Evolutionary conservation across 805 yeast species (phyloP).

Genomic region (Groenewaldozyma tartarivorans): DNA sequence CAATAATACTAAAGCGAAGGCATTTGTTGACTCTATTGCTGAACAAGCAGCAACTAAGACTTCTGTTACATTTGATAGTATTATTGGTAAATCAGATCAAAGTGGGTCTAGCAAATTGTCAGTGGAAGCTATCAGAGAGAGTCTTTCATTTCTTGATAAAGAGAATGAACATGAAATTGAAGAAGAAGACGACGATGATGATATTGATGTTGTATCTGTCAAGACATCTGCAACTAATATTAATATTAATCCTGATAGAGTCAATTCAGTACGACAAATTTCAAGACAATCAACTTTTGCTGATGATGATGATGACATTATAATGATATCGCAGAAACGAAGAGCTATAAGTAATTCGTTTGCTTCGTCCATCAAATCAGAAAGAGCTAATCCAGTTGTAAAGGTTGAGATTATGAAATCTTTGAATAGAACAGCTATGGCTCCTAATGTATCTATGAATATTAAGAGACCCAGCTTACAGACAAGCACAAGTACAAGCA

Average conservation of each 20-base stretch:
- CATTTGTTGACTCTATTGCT: slow-evolving; percentile 19
- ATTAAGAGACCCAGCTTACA: too few species aligned
- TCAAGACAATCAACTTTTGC: background rate
- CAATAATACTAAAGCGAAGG: slow-evolving; percentile 17
- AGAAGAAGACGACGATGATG: background rate
- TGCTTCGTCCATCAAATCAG: background rate
- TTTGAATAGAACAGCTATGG: background rate
- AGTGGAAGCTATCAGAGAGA: slow-evolving; percentile 8
- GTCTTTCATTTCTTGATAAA: slow-evolving; percentile 17
- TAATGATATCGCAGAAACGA: background rate
- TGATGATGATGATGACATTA: slow-evolving; percentile 2
- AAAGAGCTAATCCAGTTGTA: background rate
- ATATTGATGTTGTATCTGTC: too few species aligned
- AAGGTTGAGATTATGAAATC: slow-evolving; percentile 5
- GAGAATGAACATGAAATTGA: slow-evolving; percentile 15
- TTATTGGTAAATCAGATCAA: background rate
- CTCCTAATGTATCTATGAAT: background rate
- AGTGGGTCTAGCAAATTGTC: slow-evolving; percentile 1
- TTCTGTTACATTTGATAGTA: slow-evolving; percentile 4
- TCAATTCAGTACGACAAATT: background rate
- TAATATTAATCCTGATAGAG: background rate
- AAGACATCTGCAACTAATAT: background rate
- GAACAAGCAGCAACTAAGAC: slow-evolving; percentile 7
- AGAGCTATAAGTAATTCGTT: slow-evolving; percentile 1
- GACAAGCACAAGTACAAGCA: too few species aligned